These are phyloP conservation scores for Beauveria medogensis DNA, from an alignment of 2,329 filamentous ascomycete species.

Conservation along the genomic window DNA sequence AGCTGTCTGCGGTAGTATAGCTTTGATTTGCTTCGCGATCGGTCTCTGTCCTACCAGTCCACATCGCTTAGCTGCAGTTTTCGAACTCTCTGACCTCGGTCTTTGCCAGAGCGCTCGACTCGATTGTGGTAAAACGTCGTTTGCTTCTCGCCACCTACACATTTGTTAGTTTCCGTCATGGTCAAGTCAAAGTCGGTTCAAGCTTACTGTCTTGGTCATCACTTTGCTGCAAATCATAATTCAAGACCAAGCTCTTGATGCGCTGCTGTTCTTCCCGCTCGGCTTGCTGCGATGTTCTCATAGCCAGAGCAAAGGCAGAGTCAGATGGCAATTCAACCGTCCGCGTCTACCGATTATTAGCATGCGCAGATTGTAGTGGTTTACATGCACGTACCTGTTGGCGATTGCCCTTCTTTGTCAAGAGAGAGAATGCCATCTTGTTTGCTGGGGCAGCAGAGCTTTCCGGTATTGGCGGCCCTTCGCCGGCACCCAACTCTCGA, in stretches of 20 bases:
- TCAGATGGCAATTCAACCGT: conserved; percentile 85
- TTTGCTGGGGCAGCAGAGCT: conserved; percentile 16
- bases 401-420: conserved; percentile 93
- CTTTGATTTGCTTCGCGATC: conserved; percentile 21
- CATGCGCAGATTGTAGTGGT: background rate
- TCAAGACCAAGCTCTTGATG: conserved; percentile 95
- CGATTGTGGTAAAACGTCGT: conserved; percentile 44
- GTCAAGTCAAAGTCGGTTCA: conserved; percentile 25
- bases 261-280: conserved; percentile 95
- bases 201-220: conserved; percentile 71
- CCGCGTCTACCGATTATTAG: conserved; percentile 55
- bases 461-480: conserved; percentile 7
- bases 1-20: background rate
- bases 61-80: conserved; percentile 95
- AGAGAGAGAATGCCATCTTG: conserved; percentile 94
- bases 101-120: conserved; percentile 47
- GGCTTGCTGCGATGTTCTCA: conserved; percentile 91
- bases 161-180: conserved; percentile 40
- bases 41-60: conserved; percentile 64
- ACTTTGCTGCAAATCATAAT: conserved; percentile 84
- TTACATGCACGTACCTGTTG: conserved; percentile 58
- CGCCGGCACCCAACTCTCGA: conserved; percentile 34
- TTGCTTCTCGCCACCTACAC: conserved; percentile 42
- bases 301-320: conserved; percentile 89
- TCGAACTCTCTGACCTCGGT: conserved; percentile 72